Evolutionary conservation across 768 basidiomycete genomes (phyloP), one percentile per base, ranked within the genome.

Genomic region (Russula virescens): DNA sequence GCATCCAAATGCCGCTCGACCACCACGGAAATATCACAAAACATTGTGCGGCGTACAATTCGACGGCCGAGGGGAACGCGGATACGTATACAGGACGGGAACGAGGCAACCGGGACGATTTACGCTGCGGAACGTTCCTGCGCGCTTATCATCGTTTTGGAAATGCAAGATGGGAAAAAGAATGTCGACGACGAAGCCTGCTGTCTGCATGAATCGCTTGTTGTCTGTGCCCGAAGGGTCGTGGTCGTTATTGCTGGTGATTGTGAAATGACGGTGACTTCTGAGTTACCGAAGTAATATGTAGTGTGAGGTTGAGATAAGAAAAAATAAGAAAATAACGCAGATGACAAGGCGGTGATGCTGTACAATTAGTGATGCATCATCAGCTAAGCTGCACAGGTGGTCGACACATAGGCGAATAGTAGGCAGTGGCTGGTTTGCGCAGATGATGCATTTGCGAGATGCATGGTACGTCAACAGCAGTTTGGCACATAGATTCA

Each of bases 131-230:
- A 31, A 68, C 72, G 1, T 84, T 84, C 66, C 64, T 84, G n/a
- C 77, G 81, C 50, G 76, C 77, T 0, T 85, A 83, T 68, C 82
- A 76, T 68, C 81, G 86, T 70, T 75, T 78, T 64, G 87, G 86
- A 72, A 84, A 81, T 66, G 84, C 77, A 2, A 31, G 80, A 83
- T 62, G 82, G 81, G 80, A 61, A 67, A 5, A 69, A 69, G 5
- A 31, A 31, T 3, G 5, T 31, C 8, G 82, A 83, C 8, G 82
- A 83, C 69, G 64, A 71, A 6, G 42, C 31, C 8, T 31, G 42
- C 18, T 3, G 42, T 13, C 74, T 79, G 0, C 74, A 73, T 43
- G 76, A 75, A 2, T 72, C 85, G 23, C n/a, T n/a, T 45, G 18
- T 68, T 46, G n/a, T 19, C 21, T 21, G 14, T 7, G 28, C 18